Percentiles rank a stretch among this genome's conserved stretches.
phyloP scores from a whole-genome alignment of 1,284 basidiomycete species.

The Pholiota adiposa region DNA sequence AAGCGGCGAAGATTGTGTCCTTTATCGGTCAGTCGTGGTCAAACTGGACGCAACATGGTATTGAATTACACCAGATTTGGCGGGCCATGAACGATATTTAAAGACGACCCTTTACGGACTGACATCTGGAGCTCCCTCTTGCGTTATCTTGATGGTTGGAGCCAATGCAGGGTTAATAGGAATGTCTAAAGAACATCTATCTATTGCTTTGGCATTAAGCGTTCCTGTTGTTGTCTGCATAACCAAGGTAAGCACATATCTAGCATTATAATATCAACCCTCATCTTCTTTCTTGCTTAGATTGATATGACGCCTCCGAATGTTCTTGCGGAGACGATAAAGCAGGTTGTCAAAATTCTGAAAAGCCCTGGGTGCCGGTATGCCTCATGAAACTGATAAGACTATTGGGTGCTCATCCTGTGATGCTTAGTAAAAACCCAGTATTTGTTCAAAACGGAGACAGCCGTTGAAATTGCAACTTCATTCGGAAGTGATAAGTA shows the following conservation, averaged over 20 bases:
- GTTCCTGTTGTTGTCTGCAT: slow-evolving; percentile 95
- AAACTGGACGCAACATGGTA: neutral
- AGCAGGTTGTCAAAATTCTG: slow-evolving; percentile 92
- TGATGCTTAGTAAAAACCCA: slow-evolving; percentile 62
- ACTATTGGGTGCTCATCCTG: neutral
- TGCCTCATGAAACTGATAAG: slow-evolving; percentile 13
- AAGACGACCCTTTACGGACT: slow-evolving; percentile 96
- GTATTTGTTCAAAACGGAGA: slow-evolving; percentile 77
- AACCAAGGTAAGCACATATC: slow-evolving; percentile 71
- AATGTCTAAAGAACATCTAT: slow-evolving; percentile 97
- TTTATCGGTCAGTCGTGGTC: slow-evolving; percentile 74
- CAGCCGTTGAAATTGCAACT: slow-evolving; percentile 78
- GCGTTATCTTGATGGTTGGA: slow-evolving; percentile 95
- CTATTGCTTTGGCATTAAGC: slow-evolving; percentile 91
- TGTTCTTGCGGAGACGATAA: slow-evolving; percentile 87
- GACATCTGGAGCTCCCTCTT: slow-evolving; percentile 93
- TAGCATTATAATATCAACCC: slow-evolving; percentile 1
- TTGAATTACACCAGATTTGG: slow-evolving; percentile 63
- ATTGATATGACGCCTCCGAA: slow-evolving; percentile 98
- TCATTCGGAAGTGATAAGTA: slow-evolving; percentile 74
- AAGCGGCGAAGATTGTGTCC: slow-evolving; percentile 91
- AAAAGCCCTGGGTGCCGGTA: slow-evolving; percentile 92
- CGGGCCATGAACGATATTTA: slow-evolving; percentile 88
- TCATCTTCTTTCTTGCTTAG: slow-evolving; percentile 40
- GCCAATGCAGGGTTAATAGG: slow-evolving; percentile 96